Evolutionary conservation across 163 green algal genomes (phyloP), one percentile per base, ranked within the genome.

Genomic region (Smithsoniella earleae): DNA sequence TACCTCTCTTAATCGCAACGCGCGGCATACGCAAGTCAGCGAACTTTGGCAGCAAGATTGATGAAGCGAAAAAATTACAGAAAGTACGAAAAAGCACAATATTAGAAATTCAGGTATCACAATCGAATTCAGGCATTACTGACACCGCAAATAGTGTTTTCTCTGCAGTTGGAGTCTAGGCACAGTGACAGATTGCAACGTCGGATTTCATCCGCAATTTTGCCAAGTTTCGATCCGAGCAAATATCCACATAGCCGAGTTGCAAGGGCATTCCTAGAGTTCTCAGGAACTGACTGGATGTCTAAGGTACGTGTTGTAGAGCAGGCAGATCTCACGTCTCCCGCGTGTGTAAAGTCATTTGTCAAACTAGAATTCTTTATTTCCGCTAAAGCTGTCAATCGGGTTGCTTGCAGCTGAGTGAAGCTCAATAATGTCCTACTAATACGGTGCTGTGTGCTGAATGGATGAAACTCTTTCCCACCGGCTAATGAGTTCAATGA

Each of bases 251-350:
- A 33, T 28, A 33, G 58, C 6, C 31, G 58, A 33, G 43, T 69
- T 40, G 40, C 58, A 22, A 33, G 58, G 27, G 58, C 58, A 69
- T 45, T 69, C 30, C 25, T 69, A n/a, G 27, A 43, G 25, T 34
- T 43, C 20, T 69, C 58, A 25, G 58, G 25, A 8, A 0, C n/a
- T n/a, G 58, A 69, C 16, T 69, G 58, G 58, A 69, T 69, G 58
- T 69, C 58, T 6, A 69, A 36, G 58, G 58, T 69, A 36, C 25
- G 58, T 16, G 8, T 13, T 13, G 16, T 34, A 34, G 58, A n/a
- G n/a, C n/a, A n/a, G n/a, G n/a, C n/a, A n/a, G n/a, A n/a, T n/a
- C n/a, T n/a, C n/a, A n/a, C n/a, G n/a, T n/a, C n/a, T n/a, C n/a
- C n/a, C n/a, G n/a, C n/a, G n/a, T n/a, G n/a, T n/a, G n/a, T n/a